These are phyloP conservation scores for Casuarina cunninghamiana DNA, from an alignment of 306 rosid species.

Conservation along the genomic window DNA sequence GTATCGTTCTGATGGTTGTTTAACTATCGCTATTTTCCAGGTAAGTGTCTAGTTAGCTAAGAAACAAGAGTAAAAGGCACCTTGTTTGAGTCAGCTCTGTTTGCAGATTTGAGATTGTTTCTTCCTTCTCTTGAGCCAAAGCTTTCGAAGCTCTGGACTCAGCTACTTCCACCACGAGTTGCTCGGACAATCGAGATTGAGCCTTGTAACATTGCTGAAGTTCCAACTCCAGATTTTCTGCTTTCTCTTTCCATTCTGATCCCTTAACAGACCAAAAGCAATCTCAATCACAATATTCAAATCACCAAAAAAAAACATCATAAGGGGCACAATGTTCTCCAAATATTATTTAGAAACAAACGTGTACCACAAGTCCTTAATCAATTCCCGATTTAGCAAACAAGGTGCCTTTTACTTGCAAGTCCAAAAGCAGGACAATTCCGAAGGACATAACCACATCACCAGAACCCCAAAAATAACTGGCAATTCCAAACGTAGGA, in stretches of 20 bases:
- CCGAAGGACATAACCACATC: too few relatives aligned
- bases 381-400: background rate
- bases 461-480: too few relatives aligned
- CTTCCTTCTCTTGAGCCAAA: conserved; percentile 67
- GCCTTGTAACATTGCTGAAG: conserved; percentile 98
- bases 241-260: conserved; percentile 96
- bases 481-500: too few relatives aligned
- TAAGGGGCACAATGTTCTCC: background rate
- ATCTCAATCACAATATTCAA: conserved; percentile 18
- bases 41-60: background rate
- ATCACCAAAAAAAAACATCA: background rate
- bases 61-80: conserved; percentile 27
- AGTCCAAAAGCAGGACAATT: background rate
- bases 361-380: background rate
- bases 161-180: conserved; percentile 92
- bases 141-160: conserved; percentile 78
- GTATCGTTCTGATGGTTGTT: background rate
- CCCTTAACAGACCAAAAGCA: conserved; percentile 49
- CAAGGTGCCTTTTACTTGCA: background rate
- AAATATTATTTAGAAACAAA: background rate
- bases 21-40: background rate
- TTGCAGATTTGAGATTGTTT: conserved; percentile 42
- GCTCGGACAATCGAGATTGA: conserved; percentile 89
- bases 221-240: conserved; percentile 73
- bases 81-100: conserved; percentile 68